A percentile compares a stretch with the other conserved stretches of the same genome.
Conservation (phyloP, 768 basidiomycete species). For the Phlegmacium glaucopus region DNA sequence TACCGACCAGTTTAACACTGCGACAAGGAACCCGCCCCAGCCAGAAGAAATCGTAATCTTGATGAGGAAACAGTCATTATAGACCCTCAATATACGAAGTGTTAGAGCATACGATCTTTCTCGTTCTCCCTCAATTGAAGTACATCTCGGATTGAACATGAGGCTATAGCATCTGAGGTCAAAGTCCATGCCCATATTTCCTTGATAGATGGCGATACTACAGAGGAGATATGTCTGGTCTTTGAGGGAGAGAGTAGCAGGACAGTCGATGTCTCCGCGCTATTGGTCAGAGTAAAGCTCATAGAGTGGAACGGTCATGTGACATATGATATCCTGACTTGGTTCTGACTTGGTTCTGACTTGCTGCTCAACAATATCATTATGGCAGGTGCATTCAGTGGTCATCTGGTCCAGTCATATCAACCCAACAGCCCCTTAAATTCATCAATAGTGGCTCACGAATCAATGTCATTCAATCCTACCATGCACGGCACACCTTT, state of each 20-base stretch:
- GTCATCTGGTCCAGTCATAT: conserved; percentile 52
- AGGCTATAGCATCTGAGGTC: conserved; percentile 49
- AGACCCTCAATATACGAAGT: neutral
- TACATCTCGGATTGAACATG: conserved; percentile 54
- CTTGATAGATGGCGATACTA: conserved; percentile 11
- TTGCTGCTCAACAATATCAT: conserved; percentile 21
- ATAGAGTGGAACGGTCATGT: no score
- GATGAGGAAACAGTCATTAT: conserved; percentile 4
- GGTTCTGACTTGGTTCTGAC: no score
- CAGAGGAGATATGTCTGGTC: conserved; percentile 6
- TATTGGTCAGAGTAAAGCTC: neutral
- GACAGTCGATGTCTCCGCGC: conserved; percentile 1
- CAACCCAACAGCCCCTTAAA: conserved; percentile 26
- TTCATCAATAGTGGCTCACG: conserved; percentile 41
- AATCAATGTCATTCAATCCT: conserved; percentile 59
- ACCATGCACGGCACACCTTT: conserved; percentile 52
- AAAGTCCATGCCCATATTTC: conserved; percentile 55
- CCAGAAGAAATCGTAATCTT: conserved; percentile 66
- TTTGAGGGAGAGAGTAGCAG: conserved; percentile 20
- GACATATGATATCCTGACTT: no score
- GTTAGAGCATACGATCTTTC: conserved; percentile 23
- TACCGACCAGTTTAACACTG: conserved; percentile 54
- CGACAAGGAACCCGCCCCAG: conserved; percentile 71
- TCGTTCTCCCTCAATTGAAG: conserved; percentile 39
- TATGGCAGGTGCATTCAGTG: conserved; percentile 62